Base-by-base conservation (phyloP, 306 rosid genomes). In the Vicia faba region DNA sequence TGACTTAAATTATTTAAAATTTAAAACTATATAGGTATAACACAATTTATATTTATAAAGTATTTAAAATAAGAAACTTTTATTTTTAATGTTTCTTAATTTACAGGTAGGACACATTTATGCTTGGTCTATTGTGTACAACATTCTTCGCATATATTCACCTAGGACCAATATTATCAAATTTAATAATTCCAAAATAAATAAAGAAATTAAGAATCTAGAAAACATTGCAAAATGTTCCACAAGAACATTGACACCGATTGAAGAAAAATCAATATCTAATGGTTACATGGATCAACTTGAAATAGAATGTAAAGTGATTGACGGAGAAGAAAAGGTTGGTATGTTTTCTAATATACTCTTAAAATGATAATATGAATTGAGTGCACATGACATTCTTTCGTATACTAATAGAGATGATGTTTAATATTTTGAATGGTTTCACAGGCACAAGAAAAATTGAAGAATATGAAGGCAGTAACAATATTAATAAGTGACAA, bases 71-170 rank as follows among this genome's bases (percentile, higher is more conserved):
- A 33, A 33, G 0, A 31, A 33, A 18, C 5, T 3, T 13, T 2
- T 31, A n/a, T 33, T 19, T 65, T 46, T 35, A 39, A 7, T 50
- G 14, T n/a, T 68, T 59, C 7, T 69, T 36, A 12, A 63, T 53
- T 57, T 68, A 23, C 66, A 78, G 85, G 1, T 78, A 43, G 83
- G 85, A 41, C 19, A 46, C 61, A 16, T 73, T 57, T 80, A 51
- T 41, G n/a, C 29, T 53, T 84, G 88, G 88, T 44, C 79, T 65
- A 68, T 63, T 53, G 75, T 51, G 48, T 80, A 62, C 78, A 60
- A 72, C 61, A 7, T 78, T 65, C 61, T 84, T 19, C 71, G 88
- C 25, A 9, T 68, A 40, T 74, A 45, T 75, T 23, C 74, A 44
- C 15, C 43, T 11, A 64, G 70, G 65, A 31, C 74, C 44, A 13